Base-by-base conservation (phyloP, 495 filamentous ascomycete genomes). In the Penicillium simplicissimum region DNA sequence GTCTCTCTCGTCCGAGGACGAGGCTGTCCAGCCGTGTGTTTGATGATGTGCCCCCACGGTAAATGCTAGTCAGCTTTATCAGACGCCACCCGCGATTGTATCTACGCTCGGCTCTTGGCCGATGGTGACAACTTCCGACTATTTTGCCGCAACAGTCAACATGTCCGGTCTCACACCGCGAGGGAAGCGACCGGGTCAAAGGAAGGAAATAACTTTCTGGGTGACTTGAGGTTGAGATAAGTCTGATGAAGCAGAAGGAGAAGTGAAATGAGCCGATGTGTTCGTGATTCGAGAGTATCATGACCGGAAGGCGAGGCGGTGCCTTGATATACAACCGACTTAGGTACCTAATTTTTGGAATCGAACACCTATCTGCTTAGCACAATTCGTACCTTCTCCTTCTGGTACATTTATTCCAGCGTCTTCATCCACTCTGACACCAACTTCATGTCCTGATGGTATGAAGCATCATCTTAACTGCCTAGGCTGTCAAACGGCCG, bases 31-130 rank as follows among this genome's bases (percentile, higher is more conserved):
- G 43, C 15, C 4, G 8, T 6, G 19, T 25, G 21, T 9, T 9
- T 14, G 3, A 31, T 49, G 45, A 31, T 15, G 15, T 31, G 23
- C 23, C 28, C 5, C 45, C 21, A 28, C 25, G 21, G 45, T 49
- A 13, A 14, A n/a, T 34, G 33, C 17, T 8, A 21, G 15, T 11
- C 53, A 0, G 28, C 15, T 21, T 36, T 23, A 17, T 37, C 59
- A 40, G 38, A 33, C 54, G 59, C 59, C 54, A 62, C 59, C 19
- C 23, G 23, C 15, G 37, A 33, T 23, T 47, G 52, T 53, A 62
- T n/a, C n/a, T 62, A 62, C 45, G 53, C 55, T 55, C 21, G 34
- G 49, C 51, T 63, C 61, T 33, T 55, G 58, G 14, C 48, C 37
- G 48, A 62, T 35, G 55, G 28, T 28, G 28, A 52, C n/a, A 28